Conservation (phyloP, 2,329 filamentous ascomycete genomes). For the Aspergillus sergii region DNA sequence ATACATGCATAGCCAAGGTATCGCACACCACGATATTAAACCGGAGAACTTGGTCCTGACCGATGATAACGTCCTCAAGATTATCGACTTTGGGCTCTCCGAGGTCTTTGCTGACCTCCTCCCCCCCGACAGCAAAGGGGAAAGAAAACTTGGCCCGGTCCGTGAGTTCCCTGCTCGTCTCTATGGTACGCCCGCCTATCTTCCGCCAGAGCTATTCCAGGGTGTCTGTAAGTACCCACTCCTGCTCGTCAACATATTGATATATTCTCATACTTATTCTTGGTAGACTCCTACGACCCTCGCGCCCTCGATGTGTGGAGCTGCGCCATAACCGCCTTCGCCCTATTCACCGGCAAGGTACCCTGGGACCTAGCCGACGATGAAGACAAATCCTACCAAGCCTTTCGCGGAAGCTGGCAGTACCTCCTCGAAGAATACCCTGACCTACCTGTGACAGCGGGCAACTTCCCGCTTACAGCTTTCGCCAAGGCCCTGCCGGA, state of each 20-base stretch:
- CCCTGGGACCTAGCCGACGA: constrained; percentile 71
- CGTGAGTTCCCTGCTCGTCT: neutral
- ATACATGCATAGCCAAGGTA: constrained; percentile 80
- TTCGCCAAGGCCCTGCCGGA: neutral
- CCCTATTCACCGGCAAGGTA: constrained; percentile 62
- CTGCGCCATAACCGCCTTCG: constrained; percentile 79
- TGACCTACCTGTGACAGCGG: too few relatives aligned
- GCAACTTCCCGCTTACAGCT: neutral
- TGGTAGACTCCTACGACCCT: constrained; percentile 65
- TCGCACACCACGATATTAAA: constrained; percentile 90
- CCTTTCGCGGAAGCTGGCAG: neutral
- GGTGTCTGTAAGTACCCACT: constrained; percentile 42
- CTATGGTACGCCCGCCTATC: constrained; percentile 64
- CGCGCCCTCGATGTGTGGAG: constrained; percentile 85
- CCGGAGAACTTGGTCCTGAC: constrained; percentile 82
- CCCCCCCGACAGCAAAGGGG: neutral
- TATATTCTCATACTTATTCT: neutral
- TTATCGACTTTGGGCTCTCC: constrained; percentile 88
- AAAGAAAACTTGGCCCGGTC: neutral
- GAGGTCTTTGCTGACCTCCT: constrained; percentile 74
- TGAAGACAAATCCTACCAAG: constrained; percentile 55
- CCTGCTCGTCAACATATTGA: neutral
- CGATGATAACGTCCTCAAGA: constrained; percentile 79
- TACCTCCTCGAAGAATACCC: neutral
- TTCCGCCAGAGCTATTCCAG: constrained; percentile 74